Evolutionary conservation across 2,329 filamentous ascomycete genomes (phyloP), one percentile per base, ranked within the genome.

Genomic region (Alternaria arbusti): DNA sequence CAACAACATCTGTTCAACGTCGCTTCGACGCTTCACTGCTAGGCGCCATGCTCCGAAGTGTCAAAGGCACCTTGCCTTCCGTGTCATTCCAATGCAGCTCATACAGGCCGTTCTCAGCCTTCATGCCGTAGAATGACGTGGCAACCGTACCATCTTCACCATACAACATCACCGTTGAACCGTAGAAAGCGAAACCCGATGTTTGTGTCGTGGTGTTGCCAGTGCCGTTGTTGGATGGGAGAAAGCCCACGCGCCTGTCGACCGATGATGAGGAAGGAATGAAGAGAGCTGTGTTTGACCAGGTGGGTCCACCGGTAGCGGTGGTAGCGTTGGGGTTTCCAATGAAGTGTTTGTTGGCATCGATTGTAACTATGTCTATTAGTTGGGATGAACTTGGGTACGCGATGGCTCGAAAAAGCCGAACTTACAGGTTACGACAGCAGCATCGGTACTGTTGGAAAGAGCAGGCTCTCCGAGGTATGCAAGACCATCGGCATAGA

Each of bases 401-500:
- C 36, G 36, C 36, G 15, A 40, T 40, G n/a, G 36, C 36, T 40
- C n/a, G 5, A 40, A 40, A 5, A 50, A 22, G 25, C 23, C 43
- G 11, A 17, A 56, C 54, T 25, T 32, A 58, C 56, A 58, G 17
- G 8, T 52, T 13, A 58, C 56, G 2, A 58, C 46, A n/a, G 32
- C 56, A 52, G 56, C 56, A 22, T 52, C 46, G 4, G 56, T 17
- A 23, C 25, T 58, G 17, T 58, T 52, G 36, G 25, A 8, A 45
- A 28, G 32, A 22, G 4, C n/a, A 13, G 46, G 23, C 1, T 58
- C 10, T 4, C 56, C 56, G 44, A 49, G 5, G 10, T 58, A 58
- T 22, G 56, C 56, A 20, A 58, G 32, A 15, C 70, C 66, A n/a
- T 63, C 61, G 9, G 54, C 59, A 54, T 63, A 65, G 54, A 70